phyloP scores from a whole-genome alignment of 768 basidiomycete genomes.

The Phylloporus arenicola region DNA sequence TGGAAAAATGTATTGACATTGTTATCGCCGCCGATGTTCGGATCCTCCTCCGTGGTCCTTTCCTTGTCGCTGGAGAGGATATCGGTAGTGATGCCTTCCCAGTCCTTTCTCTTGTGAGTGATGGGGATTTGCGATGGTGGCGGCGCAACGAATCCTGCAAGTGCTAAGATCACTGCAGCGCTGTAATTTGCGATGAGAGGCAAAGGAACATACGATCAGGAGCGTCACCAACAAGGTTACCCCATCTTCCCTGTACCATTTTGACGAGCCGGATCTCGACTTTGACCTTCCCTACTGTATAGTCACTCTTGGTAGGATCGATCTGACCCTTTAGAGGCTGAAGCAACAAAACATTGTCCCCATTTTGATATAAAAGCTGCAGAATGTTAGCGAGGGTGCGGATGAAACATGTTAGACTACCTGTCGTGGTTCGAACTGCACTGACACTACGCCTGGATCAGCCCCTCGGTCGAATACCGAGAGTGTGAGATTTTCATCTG shows the following conservation, averaged over 20 bases:
- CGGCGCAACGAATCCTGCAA: conserved; percentile 25
- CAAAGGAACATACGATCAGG: conserved; percentile 57
- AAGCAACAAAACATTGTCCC: conserved; percentile 64
- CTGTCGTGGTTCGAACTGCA: conserved; percentile 61
- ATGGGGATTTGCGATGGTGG: conserved; percentile 29
- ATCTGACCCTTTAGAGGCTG: conserved; percentile 84
- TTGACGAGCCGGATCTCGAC: conserved; percentile 81
- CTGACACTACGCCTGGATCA: conserved; percentile 54
- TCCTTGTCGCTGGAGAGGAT: conserved; percentile 69
- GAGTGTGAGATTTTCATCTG: conserved; percentile 66
- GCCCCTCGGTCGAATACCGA: conserved; percentile 77
- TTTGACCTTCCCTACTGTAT: conserved; percentile 78
- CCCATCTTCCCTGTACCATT: conserved; percentile 65
- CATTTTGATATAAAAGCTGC: conserved; percentile 47
- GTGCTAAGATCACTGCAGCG: conserved; percentile 8
- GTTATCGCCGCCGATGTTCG: conserved; percentile 85
- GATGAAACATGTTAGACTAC: conserved; percentile 30
- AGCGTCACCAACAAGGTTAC: conserved; percentile 62
- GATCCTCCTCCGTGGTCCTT: conserved; percentile 65
- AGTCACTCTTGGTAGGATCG: conserved; percentile 54
- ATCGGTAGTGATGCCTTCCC: conserved; percentile 75
- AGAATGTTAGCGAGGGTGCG: not conserved
- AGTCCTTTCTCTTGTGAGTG: conserved; percentile 65
- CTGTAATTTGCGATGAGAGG: not conserved
- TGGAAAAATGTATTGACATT: conserved; percentile 88